Percentiles rank a stretch among this genome's conserved stretches.
Conservation (phyloP, 2,329 filamentous ascomycete genomes). For the Bipolaris cookei region DNA sequence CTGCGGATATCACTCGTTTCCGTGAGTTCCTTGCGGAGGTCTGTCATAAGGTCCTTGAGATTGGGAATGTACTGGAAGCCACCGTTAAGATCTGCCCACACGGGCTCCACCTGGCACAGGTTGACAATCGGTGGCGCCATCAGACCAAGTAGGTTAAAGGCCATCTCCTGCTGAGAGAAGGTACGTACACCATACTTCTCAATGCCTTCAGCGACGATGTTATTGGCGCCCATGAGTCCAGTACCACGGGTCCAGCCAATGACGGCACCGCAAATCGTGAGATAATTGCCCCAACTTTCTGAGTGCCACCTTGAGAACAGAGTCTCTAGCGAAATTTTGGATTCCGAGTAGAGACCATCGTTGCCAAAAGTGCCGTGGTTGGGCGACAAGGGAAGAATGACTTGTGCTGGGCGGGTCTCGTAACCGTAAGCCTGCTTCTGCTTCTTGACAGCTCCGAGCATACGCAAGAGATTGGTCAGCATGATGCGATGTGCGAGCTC, state of each 20-base stretch:
- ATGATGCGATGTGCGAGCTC: constrained; percentile 98
- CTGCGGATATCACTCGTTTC: constrained; percentile 92
- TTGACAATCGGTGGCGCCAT: constrained; percentile 96
- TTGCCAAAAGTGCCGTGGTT: constrained; percentile 99
- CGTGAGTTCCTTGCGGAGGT: constrained; percentile 90
- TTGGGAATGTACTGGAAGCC: constrained; percentile 97
- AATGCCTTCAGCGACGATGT: constrained; percentile 94
- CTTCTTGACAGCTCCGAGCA: constrained; percentile 87
- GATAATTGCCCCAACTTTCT: constrained; percentile 95
- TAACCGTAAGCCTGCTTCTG: constrained; percentile 88
- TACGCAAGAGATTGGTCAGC: constrained; percentile 93
- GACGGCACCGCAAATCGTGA: constrained; percentile 96
- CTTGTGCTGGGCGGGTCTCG: constrained; percentile 94
- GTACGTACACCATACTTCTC: constrained; percentile 96
- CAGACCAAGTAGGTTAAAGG: constrained; percentile 94
- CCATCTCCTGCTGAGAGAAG: constrained; percentile 99
- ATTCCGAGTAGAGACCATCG: constrained; percentile 97
- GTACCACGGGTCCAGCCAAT: constrained; percentile 99
- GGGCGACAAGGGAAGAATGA: constrained; percentile 92
- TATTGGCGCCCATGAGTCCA: constrained; percentile 97
- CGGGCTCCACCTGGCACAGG: constrained; percentile 91
- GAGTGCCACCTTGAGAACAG: constrained; percentile 99
- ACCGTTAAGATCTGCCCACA: constrained; percentile 96
- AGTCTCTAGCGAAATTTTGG: constrained; percentile 94
- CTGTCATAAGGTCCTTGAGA: constrained; percentile 91